Conservation (phyloP, 2,329 filamentous ascomycete species). For the Cytospora piceicola region DNA sequence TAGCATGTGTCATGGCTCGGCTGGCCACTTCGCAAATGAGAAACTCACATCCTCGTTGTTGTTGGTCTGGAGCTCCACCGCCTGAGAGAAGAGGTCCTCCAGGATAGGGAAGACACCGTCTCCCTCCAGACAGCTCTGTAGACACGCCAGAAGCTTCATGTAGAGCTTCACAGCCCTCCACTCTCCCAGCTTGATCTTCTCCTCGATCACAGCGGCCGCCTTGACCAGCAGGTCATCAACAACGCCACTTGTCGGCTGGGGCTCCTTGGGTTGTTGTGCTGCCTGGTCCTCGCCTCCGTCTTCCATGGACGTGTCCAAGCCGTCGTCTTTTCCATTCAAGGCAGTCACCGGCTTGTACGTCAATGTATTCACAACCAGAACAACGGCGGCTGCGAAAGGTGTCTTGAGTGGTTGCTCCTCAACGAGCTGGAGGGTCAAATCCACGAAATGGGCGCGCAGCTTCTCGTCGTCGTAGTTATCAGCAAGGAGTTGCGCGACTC, state of each 20-base stretch:
- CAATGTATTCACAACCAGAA: conserved; percentile 77
- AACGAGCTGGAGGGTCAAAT: conserved; percentile 74
- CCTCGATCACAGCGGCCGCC: conserved; percentile 65
- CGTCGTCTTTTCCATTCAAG: conserved; percentile 21
- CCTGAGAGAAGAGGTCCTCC: conserved; percentile 86
- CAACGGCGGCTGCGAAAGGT: conserved; percentile 86
- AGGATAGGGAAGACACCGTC: conserved; percentile 85
- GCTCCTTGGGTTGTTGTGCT: conserved; percentile 13
- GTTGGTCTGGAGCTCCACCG: conserved; percentile 90
- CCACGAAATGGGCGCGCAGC: conserved; percentile 72
- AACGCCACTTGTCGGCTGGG: conserved; percentile 54
- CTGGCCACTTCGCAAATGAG: not conserved
- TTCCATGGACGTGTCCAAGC: conserved; percentile 25
- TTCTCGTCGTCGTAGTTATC: conserved; percentile 88
- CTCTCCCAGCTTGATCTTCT: conserved; percentile 69
- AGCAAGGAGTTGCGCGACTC: conserved; percentile 74
- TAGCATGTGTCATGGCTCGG: not conserved
- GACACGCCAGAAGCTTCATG: conserved; percentile 84
- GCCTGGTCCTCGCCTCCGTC: conserved; percentile 15
- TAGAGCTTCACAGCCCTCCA: conserved; percentile 93
- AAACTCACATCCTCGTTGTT: conserved; percentile 85
- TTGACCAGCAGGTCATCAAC: conserved; percentile 70
- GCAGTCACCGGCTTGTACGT: conserved; percentile 39
- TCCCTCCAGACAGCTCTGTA: conserved; percentile 79
- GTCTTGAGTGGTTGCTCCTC: conserved; percentile 96